Base-by-base conservation (phyloP, 495 filamentous ascomycete genomes). In the Aspergillus nidulans region DNA sequence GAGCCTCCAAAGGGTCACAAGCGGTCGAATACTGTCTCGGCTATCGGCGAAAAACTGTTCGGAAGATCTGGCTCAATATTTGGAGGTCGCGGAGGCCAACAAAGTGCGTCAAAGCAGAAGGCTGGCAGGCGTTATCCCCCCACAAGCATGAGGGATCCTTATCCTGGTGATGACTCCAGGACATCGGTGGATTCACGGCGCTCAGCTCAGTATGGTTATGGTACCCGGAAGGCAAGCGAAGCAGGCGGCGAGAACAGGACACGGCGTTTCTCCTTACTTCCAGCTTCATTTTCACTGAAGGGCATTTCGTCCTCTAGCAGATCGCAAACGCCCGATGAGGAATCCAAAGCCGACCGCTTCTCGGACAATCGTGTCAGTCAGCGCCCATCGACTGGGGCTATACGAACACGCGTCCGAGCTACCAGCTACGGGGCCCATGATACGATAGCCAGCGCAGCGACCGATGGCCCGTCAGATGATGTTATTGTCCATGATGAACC, bases 11-110 rank as follows among this genome's bases (percentile, higher is more conserved):
- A 87, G 69, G 84, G 86, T n/a, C 92, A 97, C 75, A 92, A 90
- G 71, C 80, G 92, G 57, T 95, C 92, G 1, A 96, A 85, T 69
- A 97, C 92, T 4, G 84, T 96, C 61, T 86, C 89, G 32, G 86
- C 89, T 53, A 82, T 92, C 53, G 75, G 84, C 24, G 87, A 87
- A 61, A 89, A 86, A 67, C 71, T 95, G 13, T 88, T 96, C 68
- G 83, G 88, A 53, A 84, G 91, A 34, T 87, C 85, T 52, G 85
- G 84, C 15, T 92, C 88, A 6, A 76, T 95, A 34, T 90, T 95
- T 65, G 85, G 87, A 16, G 80, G 72, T 40, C 76, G 74, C 45
- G 70, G 72, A 28, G 76, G 72, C 1, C 78, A 81, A 51, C 38
- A 61, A 2, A 69, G 65, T 47, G 59, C 65, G 6, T 50, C 73